Evolutionary conservation across 1,139 yeast species (phyloP).

Genomic region (Diutina neorugosa): DNA sequence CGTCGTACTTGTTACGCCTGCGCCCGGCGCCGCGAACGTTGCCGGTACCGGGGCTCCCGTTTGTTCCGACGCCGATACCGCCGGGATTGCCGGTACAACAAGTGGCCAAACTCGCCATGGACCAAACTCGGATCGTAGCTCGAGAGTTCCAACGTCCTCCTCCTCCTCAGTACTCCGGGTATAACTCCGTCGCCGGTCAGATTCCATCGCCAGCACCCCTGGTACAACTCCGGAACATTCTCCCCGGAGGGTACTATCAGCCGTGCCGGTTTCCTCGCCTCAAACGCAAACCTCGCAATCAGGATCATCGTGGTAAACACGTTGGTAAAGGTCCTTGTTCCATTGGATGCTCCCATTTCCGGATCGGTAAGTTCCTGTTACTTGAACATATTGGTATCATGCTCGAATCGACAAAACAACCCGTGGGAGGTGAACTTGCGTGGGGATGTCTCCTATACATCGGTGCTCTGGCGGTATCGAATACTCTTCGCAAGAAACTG

Average conservation of each 20-base stretch:
- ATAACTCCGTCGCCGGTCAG: not conserved
- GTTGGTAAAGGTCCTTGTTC: not conserved
- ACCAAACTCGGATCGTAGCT: not conserved
- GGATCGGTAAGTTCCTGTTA: not conserved
- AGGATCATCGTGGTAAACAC: not conserved
- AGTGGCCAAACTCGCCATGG: not conserved
- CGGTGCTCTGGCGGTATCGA: not conserved
- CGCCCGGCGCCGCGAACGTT: not conserved
- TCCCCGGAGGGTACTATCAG: constrained; percentile 2
- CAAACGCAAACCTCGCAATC: not conserved
- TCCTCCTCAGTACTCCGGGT: not conserved
- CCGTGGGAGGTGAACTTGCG: not conserved
- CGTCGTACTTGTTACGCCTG: not conserved
- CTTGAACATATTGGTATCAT: not conserved
- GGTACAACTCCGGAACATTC: not conserved
- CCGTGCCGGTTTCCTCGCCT: not conserved
- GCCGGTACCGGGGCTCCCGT: not conserved
- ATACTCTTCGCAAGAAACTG: not conserved
- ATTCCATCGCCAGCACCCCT: not conserved
- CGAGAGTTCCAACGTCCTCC: not conserved
- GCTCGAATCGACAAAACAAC: not conserved
- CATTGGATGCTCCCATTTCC: not conserved
- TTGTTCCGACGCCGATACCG: not conserved
- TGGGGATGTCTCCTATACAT: not conserved
- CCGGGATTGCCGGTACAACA: not conserved